Conservation (phyloP, 2,329 filamentous ascomycete genomes). For the Colletotrichum orbiculare region DNA sequence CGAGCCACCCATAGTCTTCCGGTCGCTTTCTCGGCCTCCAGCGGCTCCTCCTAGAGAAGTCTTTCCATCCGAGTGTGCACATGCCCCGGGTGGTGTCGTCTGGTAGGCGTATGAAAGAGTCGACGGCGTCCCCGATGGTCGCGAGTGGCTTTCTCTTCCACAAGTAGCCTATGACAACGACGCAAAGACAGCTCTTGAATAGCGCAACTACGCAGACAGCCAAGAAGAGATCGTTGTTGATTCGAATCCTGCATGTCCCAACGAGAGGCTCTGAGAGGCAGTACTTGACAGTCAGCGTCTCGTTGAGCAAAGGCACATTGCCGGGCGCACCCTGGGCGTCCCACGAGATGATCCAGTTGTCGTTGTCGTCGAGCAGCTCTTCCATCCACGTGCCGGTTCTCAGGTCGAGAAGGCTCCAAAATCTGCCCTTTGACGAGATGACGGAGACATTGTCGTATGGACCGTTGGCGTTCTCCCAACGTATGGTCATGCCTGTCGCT, state of each 20-base stretch:
- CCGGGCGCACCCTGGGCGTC: neutral
- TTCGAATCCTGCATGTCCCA: slow-evolving; percentile 1
- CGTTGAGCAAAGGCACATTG: neutral
- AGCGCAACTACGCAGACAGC: slow-evolving; percentile 8
- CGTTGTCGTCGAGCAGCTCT: neutral
- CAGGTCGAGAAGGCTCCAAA: neutral
- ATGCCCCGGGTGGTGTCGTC: slow-evolving; percentile 8
- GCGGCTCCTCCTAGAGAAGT: neutral
- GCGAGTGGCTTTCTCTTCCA: slow-evolving; percentile 7
- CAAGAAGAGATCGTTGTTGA: slow-evolving; percentile 1
- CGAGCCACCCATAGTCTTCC: neutral
- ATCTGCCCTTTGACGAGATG: neutral
- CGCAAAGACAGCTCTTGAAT: slow-evolving; percentile 2
- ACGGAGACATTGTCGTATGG: neutral
- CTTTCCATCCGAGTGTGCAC: slow-evolving; percentile 7
- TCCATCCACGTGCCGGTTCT: neutral
- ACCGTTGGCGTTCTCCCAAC: neutral
- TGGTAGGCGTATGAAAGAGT: slow-evolving; percentile 9
- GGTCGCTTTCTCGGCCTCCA: neutral
- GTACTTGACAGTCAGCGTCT: slow-evolving; percentile 11
- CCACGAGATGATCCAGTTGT: slow-evolving; percentile 7
- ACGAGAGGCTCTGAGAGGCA: slow-evolving; percentile 11
- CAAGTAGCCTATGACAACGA: neutral
- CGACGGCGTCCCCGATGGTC: slow-evolving; percentile 13
- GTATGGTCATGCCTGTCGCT: neutral